Evolutionary conservation across 2,329 filamentous ascomycete species (phyloP).

Genomic region (Pyrenochaeta sp.): DNA sequence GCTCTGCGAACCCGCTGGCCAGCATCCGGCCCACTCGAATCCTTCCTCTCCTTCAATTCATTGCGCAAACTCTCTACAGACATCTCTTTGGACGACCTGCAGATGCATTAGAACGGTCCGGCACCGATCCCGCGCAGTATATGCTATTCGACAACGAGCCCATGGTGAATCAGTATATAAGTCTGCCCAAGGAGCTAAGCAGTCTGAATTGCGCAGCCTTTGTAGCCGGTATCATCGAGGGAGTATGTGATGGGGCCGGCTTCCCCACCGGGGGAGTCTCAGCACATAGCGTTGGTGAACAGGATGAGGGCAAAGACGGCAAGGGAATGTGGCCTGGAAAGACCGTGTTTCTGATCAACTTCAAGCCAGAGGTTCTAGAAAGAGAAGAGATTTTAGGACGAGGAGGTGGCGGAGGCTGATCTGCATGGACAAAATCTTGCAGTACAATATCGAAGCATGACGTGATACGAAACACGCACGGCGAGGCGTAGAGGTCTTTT

Average conservation of each 20-base stretch:
- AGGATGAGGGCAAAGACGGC: constrained; percentile 59
- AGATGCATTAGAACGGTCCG: constrained; percentile 89
- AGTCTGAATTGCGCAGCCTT: constrained; percentile 96
- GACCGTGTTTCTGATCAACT: constrained; percentile 95
- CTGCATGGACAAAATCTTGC: not conserved
- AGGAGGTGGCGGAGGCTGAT: constrained; percentile 48
- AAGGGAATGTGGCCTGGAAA: constrained; percentile 85
- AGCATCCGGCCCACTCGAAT: constrained; percentile 80
- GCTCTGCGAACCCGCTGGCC: constrained; percentile 57
- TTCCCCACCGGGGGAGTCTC: constrained; percentile 85
- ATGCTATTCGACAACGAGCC: constrained; percentile 99
- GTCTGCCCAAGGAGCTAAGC: constrained; percentile 92
- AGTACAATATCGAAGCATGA: not conserved
- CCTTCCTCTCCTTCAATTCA: constrained; percentile 90
- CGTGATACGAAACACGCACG: constrained; percentile 11
- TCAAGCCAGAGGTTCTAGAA: constrained; percentile 89
- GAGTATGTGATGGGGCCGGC: constrained; percentile 89
- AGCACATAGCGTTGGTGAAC: constrained; percentile 73
- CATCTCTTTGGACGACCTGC: constrained; percentile 91
- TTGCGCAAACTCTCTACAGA: constrained; percentile 90
- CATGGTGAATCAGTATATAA: constrained; percentile 92
- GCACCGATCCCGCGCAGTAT: constrained; percentile 89
- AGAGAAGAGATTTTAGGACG: constrained; percentile 82
- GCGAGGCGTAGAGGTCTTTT: constrained; percentile 20
- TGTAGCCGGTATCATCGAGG: constrained; percentile 93